These are phyloP conservation scores for Leptographium galeiforme DNA, from an alignment of 2,329 filamentous ascomycete species.

Conservation along the genomic window DNA sequence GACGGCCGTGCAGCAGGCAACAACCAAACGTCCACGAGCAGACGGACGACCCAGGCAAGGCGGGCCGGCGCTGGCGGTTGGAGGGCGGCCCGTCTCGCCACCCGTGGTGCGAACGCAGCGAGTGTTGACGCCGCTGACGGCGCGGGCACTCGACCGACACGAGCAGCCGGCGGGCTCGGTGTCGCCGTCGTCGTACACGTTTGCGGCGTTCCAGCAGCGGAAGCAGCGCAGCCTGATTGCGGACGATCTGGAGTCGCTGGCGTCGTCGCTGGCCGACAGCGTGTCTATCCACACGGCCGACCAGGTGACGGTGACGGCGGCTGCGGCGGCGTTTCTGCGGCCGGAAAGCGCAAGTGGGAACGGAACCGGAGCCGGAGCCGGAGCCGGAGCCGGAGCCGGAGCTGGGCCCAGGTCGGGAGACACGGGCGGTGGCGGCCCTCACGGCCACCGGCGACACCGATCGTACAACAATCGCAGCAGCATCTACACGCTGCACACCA, in stretches of 20 bases:
- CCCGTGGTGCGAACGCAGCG: neutral
- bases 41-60: neutral
- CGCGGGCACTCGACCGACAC: conserved; percentile 9
- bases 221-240: conserved; percentile 3
- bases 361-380: neutral
- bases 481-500: conserved; percentile 46
- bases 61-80: neutral
- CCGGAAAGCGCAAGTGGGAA: neutral
- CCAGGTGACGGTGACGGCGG: conserved; percentile 5
- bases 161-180: conserved; percentile 1
- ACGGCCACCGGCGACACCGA: conserved; percentile 8
- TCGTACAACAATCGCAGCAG: conserved; percentile 32
- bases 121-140: conserved; percentile 9
- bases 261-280: conserved; percentile 43
- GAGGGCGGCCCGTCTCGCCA: neutral
- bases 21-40: neutral
- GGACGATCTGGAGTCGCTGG: conserved; percentile 33
- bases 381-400: neutral
- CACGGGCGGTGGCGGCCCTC: neutral
- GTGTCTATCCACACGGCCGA: conserved; percentile 33
- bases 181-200: neutral
- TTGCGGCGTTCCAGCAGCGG: neutral
- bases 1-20: neutral
- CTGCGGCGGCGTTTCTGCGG: neutral
- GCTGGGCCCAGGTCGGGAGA: too few relatives aligned